phyloP scores from a whole-genome alignment of 2,329 filamentous ascomycete species.

The Ascochyta koolunga region DNA sequence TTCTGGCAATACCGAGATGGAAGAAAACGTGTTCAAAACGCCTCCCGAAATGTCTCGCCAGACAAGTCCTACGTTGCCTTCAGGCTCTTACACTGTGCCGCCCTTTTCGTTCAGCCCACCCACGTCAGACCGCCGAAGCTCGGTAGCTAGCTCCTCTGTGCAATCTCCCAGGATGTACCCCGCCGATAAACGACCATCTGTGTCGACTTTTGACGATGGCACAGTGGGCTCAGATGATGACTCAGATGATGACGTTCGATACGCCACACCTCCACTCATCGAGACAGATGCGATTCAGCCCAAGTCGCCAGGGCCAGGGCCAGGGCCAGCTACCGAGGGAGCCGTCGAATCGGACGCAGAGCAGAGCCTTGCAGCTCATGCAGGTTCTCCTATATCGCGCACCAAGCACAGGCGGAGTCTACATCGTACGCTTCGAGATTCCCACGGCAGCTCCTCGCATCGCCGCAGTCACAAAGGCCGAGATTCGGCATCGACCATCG shows the following conservation, averaged over 20 bases:
- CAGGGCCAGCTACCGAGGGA: conserved; percentile 34
- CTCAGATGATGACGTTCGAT: conserved; percentile 39
- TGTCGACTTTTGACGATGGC: conserved; percentile 41
- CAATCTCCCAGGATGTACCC: conserved; percentile 44
- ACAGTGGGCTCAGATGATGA: conserved; percentile 39
- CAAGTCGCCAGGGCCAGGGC: conserved; percentile 35
- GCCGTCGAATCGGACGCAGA: conserved; percentile 38
- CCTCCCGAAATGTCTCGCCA: conserved; percentile 51
- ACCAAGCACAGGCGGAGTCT: conserved; percentile 82
- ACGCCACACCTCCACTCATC: conserved; percentile 42
- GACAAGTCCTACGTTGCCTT: conserved; percentile 43
- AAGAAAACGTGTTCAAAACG: conserved; percentile 53
- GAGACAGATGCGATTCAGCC: conserved; percentile 28
- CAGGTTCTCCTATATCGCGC: conserved; percentile 58
- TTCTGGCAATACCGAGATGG: conserved; percentile 46
- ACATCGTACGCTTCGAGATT: conserved; percentile 86
- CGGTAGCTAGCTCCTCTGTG: conserved; percentile 41
- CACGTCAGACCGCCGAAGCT: conserved; percentile 38
- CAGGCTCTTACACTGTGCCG: conserved; percentile 36
- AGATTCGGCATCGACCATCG: conserved; percentile 69
- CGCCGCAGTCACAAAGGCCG: conserved; percentile 78
- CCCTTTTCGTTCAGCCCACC: conserved; percentile 43
- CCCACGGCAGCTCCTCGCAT: conserved; percentile 66
- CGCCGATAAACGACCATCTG: conserved; percentile 41
- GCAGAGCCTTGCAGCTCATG: conserved; percentile 28